Percentiles rank a stretch among this genome's conserved stretches.
Evolutionary conservation across 495 filamentous ascomycete species (phyloP).

Genomic region (Podospora pseudoanserina): DNA sequence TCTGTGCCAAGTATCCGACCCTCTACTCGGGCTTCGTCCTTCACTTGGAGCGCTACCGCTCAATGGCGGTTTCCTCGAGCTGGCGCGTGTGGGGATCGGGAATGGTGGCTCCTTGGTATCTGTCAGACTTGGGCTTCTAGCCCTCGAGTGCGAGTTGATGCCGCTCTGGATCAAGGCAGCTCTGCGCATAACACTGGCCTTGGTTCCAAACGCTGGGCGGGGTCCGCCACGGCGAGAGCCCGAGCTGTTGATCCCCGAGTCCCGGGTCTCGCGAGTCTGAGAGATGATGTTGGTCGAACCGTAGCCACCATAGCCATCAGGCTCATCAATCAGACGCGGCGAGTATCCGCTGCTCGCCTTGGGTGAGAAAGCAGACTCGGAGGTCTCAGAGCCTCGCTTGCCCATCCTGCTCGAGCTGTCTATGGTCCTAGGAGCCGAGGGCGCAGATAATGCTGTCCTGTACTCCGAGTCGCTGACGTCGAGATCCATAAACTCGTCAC

Average conservation of each 20-base stretch:
- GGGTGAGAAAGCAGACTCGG: constrained; percentile 32
- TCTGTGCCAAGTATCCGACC: constrained; percentile 39
- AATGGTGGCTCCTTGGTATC: constrained; percentile 69
- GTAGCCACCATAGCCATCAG: constrained; percentile 32
- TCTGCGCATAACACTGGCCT: constrained; percentile 48
- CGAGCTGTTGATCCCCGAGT: constrained; percentile 29
- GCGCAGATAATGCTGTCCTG: constrained; percentile 61
- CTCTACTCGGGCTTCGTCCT: constrained; percentile 70
- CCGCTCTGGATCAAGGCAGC: constrained; percentile 75
- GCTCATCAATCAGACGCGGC: constrained; percentile 24
- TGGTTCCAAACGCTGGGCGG: constrained; percentile 30
- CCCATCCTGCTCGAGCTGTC: constrained; percentile 27
- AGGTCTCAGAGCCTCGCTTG: constrained; percentile 37
- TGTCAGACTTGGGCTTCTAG: constrained; percentile 71
- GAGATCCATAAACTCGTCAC: constrained; percentile 54
- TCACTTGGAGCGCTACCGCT: constrained; percentile 67
- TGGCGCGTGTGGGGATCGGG: constrained; percentile 84
- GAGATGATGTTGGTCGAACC: constrained; percentile 26
- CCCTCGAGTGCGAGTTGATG: constrained; percentile 65
- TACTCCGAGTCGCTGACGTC: constrained; percentile 64
- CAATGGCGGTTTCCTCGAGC: constrained; percentile 72
- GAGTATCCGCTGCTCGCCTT: constrained; percentile 23
- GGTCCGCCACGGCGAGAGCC: constrained; percentile 34
- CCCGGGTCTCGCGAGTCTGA: constrained; percentile 29
- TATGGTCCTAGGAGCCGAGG: constrained; percentile 56